These are phyloP conservation scores for Beauveria scarabaeidicola DNA, from an alignment of 2,329 filamentous ascomycete species.

Conservation along the genomic window DNA sequence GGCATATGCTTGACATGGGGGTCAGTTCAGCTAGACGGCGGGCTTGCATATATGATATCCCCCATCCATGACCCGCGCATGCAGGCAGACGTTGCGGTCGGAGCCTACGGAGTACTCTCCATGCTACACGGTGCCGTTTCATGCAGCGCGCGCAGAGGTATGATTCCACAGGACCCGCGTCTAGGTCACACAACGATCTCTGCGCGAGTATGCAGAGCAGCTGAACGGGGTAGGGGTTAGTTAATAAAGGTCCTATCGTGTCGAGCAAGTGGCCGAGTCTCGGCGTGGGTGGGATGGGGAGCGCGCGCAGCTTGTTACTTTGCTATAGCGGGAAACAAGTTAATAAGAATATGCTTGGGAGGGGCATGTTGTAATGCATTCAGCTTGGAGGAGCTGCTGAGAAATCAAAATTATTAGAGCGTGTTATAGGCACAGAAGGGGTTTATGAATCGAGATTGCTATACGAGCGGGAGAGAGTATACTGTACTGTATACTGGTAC, in stretches of 20 bases:
- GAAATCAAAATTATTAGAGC: neutral
- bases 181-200: neutral
- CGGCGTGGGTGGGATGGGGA: too few species aligned
- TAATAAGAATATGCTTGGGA: too few species aligned
- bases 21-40: neutral
- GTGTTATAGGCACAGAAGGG: neutral
- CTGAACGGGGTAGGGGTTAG: too few species aligned
- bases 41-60: slow-evolving; percentile 1
- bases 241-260: too few species aligned
- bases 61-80: neutral
- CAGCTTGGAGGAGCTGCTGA: too few species aligned
- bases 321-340: too few species aligned
- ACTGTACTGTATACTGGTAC: too few species aligned
- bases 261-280: too few species aligned
- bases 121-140: neutral
- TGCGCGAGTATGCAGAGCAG: too few species aligned
- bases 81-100: neutral
- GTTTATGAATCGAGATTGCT: neutral
- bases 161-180: neutral
- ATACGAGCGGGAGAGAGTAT: neutral
- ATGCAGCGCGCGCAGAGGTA: neutral
- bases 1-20: neutral
- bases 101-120: slow-evolving; percentile 7
- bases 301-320: too few species aligned
- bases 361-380: too few species aligned